Percentiles rank a stretch among this genome's conserved stretches.
phyloP scores from a whole-genome alignment of 163 green algal species.

The Volvox carteri region DNA sequence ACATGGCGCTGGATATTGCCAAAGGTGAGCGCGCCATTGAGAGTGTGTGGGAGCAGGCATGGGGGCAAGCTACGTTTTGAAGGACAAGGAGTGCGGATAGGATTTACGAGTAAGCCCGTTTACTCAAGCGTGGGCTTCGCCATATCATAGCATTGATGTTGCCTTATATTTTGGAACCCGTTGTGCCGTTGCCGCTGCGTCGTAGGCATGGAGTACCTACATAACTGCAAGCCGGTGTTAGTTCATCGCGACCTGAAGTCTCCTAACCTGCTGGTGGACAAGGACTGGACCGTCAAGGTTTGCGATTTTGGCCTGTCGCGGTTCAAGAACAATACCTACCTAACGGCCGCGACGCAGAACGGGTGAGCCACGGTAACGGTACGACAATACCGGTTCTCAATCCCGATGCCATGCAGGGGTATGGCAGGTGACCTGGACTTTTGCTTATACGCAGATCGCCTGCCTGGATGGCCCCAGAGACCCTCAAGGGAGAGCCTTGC shows the following conservation, averaged over 20 bases:
- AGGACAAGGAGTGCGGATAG: too few relatives aligned
- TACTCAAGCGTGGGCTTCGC: too few relatives aligned
- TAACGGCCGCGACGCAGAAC: slow-evolving; percentile 74
- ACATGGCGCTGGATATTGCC: slow-evolving; percentile 91
- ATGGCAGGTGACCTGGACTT: too few relatives aligned
- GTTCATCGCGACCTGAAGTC: slow-evolving; percentile 87
- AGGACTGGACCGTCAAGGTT: slow-evolving; percentile 89
- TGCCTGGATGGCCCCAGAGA: slow-evolving; percentile 94
- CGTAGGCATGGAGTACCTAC: slow-evolving; percentile 79
- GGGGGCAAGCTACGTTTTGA: too few relatives aligned
- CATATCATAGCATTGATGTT: too few relatives aligned
- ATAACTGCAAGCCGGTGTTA: slow-evolving; percentile 77
- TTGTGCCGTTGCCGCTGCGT: too few relatives aligned
- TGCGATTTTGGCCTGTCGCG: slow-evolving; percentile 87
- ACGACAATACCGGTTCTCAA: too few relatives aligned
- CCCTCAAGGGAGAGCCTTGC: slow-evolving; percentile 87
- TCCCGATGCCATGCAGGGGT: too few relatives aligned
- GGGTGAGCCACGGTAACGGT: slow-evolving; percentile 32
- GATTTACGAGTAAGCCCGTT: too few relatives aligned
- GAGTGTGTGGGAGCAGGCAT: too few relatives aligned
- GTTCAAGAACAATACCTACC: slow-evolving; percentile 83
- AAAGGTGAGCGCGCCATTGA: slow-evolving; percentile 59
- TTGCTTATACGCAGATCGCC: slow-evolving; percentile 54
- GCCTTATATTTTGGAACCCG: too few relatives aligned
- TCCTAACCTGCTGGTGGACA: slow-evolving; percentile 94